Evolutionary conservation across 192 early-diverging fungal species (phyloP).

Genomic region (Bifiguratus adelaidae): DNA sequence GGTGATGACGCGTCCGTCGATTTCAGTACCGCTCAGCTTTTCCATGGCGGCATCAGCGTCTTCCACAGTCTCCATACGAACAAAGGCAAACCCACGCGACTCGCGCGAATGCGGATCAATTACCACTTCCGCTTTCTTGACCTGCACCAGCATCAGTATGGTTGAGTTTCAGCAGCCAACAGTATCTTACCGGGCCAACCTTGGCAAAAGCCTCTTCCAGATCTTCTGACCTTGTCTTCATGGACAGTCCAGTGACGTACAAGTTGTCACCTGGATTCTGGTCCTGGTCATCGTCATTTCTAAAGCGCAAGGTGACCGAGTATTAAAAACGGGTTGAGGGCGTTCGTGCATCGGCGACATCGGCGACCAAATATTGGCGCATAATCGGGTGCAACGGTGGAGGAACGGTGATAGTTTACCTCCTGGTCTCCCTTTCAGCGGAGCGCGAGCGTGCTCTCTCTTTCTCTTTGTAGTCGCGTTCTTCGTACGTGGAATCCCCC

Average conservation of each 20-base stretch:
- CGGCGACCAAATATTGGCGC: no score
- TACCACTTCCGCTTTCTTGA: conserved; percentile 61
- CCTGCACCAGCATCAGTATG: no score
- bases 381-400: no score
- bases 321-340: conserved; percentile 7
- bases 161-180: no score
- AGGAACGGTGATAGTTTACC: no score
- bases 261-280: conserved; percentile 59
- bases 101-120: conserved; percentile 70
- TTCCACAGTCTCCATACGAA: conserved; percentile 50
- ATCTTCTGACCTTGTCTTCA: conserved; percentile 45
- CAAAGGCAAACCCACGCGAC: conserved; percentile 89
- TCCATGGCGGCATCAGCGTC: conserved; percentile 67
- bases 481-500: no score
- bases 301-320: conserved; percentile 12
- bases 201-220: conserved; percentile 58
- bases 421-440: no score
- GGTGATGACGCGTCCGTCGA: conserved; percentile 77
- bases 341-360: conserved; percentile 3
- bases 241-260: conserved; percentile 61
- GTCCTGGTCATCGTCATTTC: conserved; percentile 25
- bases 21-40: conserved; percentile 50
- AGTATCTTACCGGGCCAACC: conserved; percentile 57
- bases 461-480: no score
- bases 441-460: no score